These are phyloP conservation scores for Lolium multiflorum DNA, from an alignment of 176 grass and related monocot genomes.

Conservation along the genomic window DNA sequence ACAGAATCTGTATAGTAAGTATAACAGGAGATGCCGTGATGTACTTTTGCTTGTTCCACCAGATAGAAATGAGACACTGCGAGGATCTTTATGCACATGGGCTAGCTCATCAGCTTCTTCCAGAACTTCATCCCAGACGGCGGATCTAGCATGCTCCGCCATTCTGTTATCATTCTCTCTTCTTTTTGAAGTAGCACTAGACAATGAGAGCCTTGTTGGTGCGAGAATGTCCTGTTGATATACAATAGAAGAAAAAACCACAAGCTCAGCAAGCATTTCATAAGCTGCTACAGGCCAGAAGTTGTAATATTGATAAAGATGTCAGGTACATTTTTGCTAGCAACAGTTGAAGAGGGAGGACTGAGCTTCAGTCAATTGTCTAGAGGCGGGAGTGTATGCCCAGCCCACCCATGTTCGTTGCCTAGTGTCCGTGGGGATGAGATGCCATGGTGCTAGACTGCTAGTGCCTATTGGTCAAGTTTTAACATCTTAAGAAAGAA, in stretches of 20 bases:
- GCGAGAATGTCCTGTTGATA: slow-evolving; percentile 41
- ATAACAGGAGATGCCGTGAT: slow-evolving; percentile 19
- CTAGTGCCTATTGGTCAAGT: not conserved
- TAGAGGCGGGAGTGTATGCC: not conserved
- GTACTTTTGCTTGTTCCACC: slow-evolving; percentile 49
- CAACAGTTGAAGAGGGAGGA: not conserved
- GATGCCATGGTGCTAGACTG: not conserved
- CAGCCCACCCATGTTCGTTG: not conserved
- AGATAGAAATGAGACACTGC: slow-evolving; percentile 27
- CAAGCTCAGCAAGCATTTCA: slow-evolving; percentile 31
- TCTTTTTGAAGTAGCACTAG: slow-evolving; percentile 28
- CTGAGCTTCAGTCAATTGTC: not conserved
- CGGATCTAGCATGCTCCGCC: slow-evolving; percentile 36
- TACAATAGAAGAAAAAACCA: slow-evolving; percentile 3
- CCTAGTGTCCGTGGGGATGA: not conserved
- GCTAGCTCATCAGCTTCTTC: slow-evolving; percentile 59
- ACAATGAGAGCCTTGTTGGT: slow-evolving; percentile 43
- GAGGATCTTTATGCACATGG: slow-evolving; percentile 37
- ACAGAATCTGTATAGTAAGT: slow-evolving; percentile 11
- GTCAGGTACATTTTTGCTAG: slow-evolving; percentile 17
- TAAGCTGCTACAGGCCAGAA: not conserved
- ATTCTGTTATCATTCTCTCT: slow-evolving; percentile 37
- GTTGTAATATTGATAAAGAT: not conserved
- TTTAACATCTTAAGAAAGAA: not conserved
- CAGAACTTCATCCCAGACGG: slow-evolving; percentile 46